Evolutionary conservation across 2,329 filamentous ascomycete genomes (phyloP).

Genomic region (Septoria linicola): DNA sequence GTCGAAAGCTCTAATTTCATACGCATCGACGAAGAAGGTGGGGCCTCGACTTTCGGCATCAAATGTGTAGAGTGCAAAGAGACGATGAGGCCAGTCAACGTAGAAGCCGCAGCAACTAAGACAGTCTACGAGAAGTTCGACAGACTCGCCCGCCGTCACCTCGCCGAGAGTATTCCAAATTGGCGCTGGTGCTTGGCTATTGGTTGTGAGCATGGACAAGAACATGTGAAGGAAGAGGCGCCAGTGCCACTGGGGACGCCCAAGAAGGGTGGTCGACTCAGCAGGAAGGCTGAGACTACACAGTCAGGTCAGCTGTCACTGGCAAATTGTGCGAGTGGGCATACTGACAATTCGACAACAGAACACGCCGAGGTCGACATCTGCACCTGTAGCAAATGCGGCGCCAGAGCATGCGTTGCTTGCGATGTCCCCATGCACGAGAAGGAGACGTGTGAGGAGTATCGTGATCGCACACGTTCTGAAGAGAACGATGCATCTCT

Average conservation of each 20-base stretch:
- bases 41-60: slow-evolving; percentile 46
- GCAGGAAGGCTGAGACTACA: not conserved
- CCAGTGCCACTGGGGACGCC: not conserved
- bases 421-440: slow-evolving; percentile 37
- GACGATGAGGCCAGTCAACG: slow-evolving; percentile 46
- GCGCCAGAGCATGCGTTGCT: slow-evolving; percentile 32
- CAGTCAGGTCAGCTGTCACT: not conserved
- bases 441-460: slow-evolving; percentile 38
- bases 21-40: slow-evolving; percentile 11
- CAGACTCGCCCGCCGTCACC: slow-evolving; percentile 27
- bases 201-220: slow-evolving; percentile 53
- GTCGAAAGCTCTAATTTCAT: slow-evolving; percentile 25
- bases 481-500: slow-evolving; percentile 32
- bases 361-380: slow-evolving; percentile 27
- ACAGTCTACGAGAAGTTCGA: slow-evolving; percentile 43
- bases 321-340: not conserved
- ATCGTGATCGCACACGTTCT: slow-evolving; percentile 30
- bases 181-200: slow-evolving; percentile 56
- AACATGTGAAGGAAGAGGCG: slow-evolving; percentile 32
- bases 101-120: slow-evolving; percentile 47
- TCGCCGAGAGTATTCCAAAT: slow-evolving; percentile 33
- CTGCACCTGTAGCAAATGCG: slow-evolving; percentile 34
- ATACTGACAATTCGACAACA: not conserved
- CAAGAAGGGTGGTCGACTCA: not conserved
- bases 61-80: slow-evolving; percentile 53